A percentile compares a stretch with the other conserved stretches of the same genome.
Evolutionary conservation across 73 alveolate species (phyloP).

Genomic region (Durusdinium trenchii): DNA sequence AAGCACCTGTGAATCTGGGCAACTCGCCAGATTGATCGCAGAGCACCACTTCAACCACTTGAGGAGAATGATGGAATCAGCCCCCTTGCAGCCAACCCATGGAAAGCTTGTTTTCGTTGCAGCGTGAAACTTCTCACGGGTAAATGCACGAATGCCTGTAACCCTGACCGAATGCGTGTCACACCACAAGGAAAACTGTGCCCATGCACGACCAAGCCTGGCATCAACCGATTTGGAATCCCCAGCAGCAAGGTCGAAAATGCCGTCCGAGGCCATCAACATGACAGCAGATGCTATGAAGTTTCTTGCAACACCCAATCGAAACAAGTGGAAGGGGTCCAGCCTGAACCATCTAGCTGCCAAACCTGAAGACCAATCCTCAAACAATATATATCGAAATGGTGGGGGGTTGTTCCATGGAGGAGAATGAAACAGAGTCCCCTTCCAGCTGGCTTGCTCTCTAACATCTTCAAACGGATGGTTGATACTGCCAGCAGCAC

Average conservation of each 20-base stretch:
- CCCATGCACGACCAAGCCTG: not conserved
- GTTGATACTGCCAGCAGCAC: not conserved
- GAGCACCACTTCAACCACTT: not conserved
- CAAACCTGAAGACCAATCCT: not conserved
- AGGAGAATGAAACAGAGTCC: not conserved
- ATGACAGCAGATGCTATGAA: not conserved
- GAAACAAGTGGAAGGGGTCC: not conserved
- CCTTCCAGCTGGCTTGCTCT: not conserved
- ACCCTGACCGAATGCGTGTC: not conserved
- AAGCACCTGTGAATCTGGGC: not conserved
- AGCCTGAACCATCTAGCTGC: not conserved
- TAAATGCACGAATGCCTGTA: not conserved
- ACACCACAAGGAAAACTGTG: not conserved
- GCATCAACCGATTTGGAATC: not conserved
- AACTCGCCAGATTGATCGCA: not conserved
- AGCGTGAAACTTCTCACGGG: not conserved
- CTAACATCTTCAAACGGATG: not conserved
- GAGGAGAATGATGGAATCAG: not conserved
- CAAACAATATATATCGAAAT: not conserved
- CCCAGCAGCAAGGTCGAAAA: not conserved
- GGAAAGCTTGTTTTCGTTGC: not conserved
- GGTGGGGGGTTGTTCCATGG: not conserved
- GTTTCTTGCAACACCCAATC: not conserved
- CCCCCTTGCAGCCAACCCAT: not conserved
- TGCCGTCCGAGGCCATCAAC: not conserved